Evolutionary conservation across 345 rosid species (phyloP), one percentile per base, ranked within the genome.

Genomic region (Ceriops tagal): DNA sequence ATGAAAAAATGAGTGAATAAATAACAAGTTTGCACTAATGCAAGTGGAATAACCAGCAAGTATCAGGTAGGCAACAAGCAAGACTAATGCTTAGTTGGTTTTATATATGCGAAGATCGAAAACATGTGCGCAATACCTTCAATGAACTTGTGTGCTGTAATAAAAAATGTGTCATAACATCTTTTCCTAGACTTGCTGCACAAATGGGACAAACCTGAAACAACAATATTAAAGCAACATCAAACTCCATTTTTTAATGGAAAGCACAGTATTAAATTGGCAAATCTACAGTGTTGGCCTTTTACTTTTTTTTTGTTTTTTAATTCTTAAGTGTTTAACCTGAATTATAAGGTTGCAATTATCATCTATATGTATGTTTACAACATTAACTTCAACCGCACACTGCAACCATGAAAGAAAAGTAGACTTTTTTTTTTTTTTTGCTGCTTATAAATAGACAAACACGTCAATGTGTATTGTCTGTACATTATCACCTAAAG

Each of bases 121-220:
- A 20, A 57, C 49, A 22, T 43, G 51, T 13, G 46, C 28, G 28
- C 3, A 56, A 37, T 73, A 85, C 93, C 87, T 83, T 84, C 51
- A 88, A 73, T 1, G 75, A 83, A 78, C 66, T 76, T 26, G 85
- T 61, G 67, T 86, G 91, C 55, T 83, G 89, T 64, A 62, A 75
- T 24, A 80, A 70, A 75, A 88, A 84, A 83, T 83, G 93, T 39
- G 81, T 80, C 47, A 70, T 69, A n/a, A 72, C 84, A 74, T 88
- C 88, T 76, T 79, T 86, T 51, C 85, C 89, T 47, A 86, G 82
- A 79, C 76, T 84, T 67, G 75, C 88, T 13, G 91, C 89, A 74
- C 91, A 88, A 37, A 87, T 77, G 15, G 89, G 92, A 68, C 89
- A 88, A 34, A 84, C 91, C 91, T 88, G 84, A 73, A 69, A 66